phyloP scores from a whole-genome alignment of 2,329 filamentous ascomycete genomes.

The Penicillium psychrosexuale region DNA sequence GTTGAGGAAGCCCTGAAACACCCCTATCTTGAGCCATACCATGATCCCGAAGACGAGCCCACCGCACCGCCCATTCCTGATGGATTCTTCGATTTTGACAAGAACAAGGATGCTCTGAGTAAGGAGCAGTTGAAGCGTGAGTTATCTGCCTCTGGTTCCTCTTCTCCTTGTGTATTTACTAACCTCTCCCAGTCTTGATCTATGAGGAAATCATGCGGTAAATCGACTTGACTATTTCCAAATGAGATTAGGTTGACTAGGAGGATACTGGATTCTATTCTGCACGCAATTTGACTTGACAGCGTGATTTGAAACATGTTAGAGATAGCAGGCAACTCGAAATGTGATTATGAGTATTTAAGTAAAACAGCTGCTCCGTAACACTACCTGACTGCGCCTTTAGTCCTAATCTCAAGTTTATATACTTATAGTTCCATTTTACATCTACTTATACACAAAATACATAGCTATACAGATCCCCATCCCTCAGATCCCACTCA shows the following conservation, averaged over 20 bases:
- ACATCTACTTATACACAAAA: neutral
- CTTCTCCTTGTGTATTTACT: slow-evolving; percentile 2
- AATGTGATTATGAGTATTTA: slow-evolving; percentile 7
- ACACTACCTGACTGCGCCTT: too few relatives aligned
- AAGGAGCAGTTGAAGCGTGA: slow-evolving; percentile 95
- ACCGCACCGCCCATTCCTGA: slow-evolving; percentile 95
- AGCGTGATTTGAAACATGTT: slow-evolving; percentile 11
- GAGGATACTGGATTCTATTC: slow-evolving; percentile 3
- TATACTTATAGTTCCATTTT: neutral
- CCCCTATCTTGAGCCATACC: slow-evolving; percentile 96
- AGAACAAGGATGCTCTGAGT: slow-evolving; percentile 97
- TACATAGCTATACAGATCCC: too few relatives aligned
- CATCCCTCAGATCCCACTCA: slow-evolving; percentile 17
- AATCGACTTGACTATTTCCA: neutral
- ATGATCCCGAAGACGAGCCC: slow-evolving; percentile 97
- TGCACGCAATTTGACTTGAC: slow-evolving; percentile 13
- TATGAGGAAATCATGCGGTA: slow-evolving; percentile 93
- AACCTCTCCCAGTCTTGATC: slow-evolving; percentile 63
- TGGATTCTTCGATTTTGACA: slow-evolving; percentile 99
- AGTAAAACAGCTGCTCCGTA: neutral
- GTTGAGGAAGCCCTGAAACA: slow-evolving; percentile 97
- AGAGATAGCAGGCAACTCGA: slow-evolving; percentile 12
- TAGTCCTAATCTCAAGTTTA: neutral
- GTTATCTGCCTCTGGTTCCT: slow-evolving; percentile 10
- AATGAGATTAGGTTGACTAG: neutral